Conservation (phyloP, 192 early-diverging fungal species). For the Coemansia sp. region DNA sequence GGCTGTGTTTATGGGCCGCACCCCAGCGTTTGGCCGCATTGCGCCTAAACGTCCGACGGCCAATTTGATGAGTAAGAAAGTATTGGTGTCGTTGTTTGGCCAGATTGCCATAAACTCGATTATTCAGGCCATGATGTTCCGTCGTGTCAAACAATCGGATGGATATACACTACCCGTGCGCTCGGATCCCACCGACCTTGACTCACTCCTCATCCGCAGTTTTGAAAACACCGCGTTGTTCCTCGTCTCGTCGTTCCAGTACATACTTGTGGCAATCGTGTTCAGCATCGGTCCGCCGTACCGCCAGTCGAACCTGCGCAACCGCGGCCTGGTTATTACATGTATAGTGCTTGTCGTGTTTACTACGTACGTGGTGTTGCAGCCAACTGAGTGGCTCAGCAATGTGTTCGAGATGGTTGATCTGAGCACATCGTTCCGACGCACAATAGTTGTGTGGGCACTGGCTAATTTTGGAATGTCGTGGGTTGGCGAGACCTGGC, state of each 20-base stretch:
- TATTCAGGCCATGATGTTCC: constrained; percentile 76
- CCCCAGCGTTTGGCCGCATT: constrained; percentile 71
- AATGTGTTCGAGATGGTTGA: constrained; percentile 68
- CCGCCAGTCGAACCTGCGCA: constrained; percentile 82
- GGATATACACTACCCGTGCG: constrained; percentile 63
- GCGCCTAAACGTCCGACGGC: constrained; percentile 84
- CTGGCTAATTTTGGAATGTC: constrained; percentile 54
- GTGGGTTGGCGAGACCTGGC: constrained; percentile 34
- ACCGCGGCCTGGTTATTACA: constrained; percentile 47
- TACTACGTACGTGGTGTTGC: constrained; percentile 57
- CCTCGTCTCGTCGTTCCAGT: constrained; percentile 88
- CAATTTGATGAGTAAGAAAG: constrained; percentile 82
- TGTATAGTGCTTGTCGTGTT: constrained; percentile 63
- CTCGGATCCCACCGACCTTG: constrained; percentile 56
- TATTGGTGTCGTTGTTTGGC: constrained; percentile 85
- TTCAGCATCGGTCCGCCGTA: constrained; percentile 97
- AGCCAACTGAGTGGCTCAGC: constrained; percentile 53
- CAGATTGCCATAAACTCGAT: constrained; percentile 79
- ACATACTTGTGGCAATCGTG: constrained; percentile 83
- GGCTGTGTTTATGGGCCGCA: constrained; percentile 88
- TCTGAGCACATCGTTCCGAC: constrained; percentile 58
- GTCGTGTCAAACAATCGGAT: constrained; percentile 66
- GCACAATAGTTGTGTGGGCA: constrained; percentile 59
- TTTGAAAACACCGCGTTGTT: constrained; percentile 94
- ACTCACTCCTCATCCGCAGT: constrained; percentile 67